These are phyloP conservation scores for Aureobasidium lini DNA, from an alignment of 2,329 filamentous ascomycete genomes.

Conservation along the genomic window DNA sequence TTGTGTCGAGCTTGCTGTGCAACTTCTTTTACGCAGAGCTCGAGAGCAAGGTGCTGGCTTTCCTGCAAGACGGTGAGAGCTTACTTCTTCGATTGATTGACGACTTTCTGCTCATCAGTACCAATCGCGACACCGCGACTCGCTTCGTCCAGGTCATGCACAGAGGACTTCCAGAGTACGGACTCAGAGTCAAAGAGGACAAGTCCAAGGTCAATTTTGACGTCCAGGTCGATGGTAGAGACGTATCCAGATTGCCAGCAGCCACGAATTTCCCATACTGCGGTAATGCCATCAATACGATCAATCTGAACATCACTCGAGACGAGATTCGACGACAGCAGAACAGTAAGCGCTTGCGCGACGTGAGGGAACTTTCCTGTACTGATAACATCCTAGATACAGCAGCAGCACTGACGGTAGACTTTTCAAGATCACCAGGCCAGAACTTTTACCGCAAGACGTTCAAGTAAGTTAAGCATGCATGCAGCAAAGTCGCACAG, in stretches of 20 bases:
- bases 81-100: slow-evolving; percentile 79
- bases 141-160: slow-evolving; percentile 77
- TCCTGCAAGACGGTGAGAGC: slow-evolving; percentile 48
- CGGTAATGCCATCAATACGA: slow-evolving; percentile 67
- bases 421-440: slow-evolving; percentile 64
- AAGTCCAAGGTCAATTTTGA: slow-evolving; percentile 88
- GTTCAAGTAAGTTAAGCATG: slow-evolving; percentile 41
- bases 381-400: slow-evolving; percentile 35
- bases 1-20: slow-evolving; percentile 79
- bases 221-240: slow-evolving; percentile 50
- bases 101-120: slow-evolving; percentile 85
- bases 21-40: slow-evolving; percentile 94
- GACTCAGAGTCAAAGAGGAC: slow-evolving; percentile 63
- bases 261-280: slow-evolving; percentile 73
- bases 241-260: slow-evolving; percentile 35
- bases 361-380: not conserved
- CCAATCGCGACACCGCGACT: slow-evolving; percentile 56
- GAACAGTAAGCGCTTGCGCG: slow-evolving; percentile 39
- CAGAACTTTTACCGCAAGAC: slow-evolving; percentile 74
- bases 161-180: slow-evolving; percentile 67
- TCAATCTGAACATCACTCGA: slow-evolving; percentile 66
- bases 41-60: slow-evolving; percentile 61
- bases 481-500: slow-evolving; percentile 54
- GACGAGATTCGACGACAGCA: slow-evolving; percentile 50
- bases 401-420: slow-evolving; percentile 70